phyloP scores from a whole-genome alignment of 148 eudicot species.

The Mesembryanthemum crystallinum region DNA sequence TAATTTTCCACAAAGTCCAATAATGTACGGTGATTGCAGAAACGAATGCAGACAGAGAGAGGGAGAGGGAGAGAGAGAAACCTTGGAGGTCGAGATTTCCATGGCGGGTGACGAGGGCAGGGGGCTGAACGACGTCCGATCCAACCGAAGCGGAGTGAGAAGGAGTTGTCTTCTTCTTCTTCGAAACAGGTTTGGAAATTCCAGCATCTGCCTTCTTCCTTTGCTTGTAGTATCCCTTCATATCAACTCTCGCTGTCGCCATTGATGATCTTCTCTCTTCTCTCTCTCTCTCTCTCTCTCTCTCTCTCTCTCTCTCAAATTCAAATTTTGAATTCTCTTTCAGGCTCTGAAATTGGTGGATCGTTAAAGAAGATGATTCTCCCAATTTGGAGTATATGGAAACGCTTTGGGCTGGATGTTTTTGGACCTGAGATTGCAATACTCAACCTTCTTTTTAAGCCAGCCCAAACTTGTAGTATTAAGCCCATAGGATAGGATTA shows the following conservation, averaged over 20 bases:
- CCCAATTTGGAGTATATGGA: no score
- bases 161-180: conserved; percentile 29
- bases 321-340: conserved; percentile 18
- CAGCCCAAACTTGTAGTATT: no score
- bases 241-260: conserved; percentile 31
- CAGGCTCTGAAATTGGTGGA: no score
- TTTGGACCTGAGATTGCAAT: no score
- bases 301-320: conserved; percentile 6
- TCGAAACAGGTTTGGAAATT: conserved; percentile 11
- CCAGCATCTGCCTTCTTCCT: conserved; percentile 41
- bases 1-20: background rate
- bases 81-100: conserved; percentile 48
- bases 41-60: background rate
- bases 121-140: conserved; percentile 36
- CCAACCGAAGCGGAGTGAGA: conserved; percentile 35
- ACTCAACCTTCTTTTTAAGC: no score
- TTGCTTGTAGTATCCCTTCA: conserved; percentile 56
- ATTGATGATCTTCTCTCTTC: background rate
- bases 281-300: background rate
- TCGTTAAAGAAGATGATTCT: no score
- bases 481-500: no score
- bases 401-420: no score
- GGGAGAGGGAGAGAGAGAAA: conserved; percentile 9
- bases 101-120: conserved; percentile 39
- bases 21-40: background rate